A percentile compares a stretch with the other conserved stretches of the same genome.
Conservation (phyloP, 2,329 filamentous ascomycete species). For the Penicillium sp. region DNA sequence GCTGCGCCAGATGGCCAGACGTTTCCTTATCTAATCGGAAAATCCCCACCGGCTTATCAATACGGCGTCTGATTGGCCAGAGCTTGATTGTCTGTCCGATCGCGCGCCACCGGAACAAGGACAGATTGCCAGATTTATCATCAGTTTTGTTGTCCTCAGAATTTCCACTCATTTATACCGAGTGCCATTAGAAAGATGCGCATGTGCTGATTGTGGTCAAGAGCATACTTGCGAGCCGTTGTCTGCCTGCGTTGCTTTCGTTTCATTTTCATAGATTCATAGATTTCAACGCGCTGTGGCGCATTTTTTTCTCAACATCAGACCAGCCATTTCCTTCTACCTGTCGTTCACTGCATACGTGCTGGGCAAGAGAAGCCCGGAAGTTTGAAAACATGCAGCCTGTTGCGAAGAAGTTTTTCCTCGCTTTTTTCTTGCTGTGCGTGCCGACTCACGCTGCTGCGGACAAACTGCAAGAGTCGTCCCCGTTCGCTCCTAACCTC, state of each 20-base stretch:
- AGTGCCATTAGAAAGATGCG: background rate
- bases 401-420: constrained; percentile 55
- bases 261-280: background rate
- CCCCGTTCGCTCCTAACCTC: constrained; percentile 40
- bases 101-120: constrained; percentile 8
- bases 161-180: background rate
- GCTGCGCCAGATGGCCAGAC: background rate
- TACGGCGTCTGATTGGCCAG: background rate
- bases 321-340: background rate
- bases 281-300: background rate
- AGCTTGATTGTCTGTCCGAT: background rate
- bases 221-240: background rate
- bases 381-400: constrained; percentile 43
- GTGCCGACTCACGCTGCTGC: constrained; percentile 45
- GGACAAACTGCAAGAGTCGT: constrained; percentile 34
- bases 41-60: background rate
- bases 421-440: constrained; percentile 59
- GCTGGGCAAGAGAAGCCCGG: background rate
- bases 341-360: background rate
- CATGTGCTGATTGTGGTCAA: background rate
- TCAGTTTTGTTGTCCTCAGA: background rate
- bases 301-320: background rate
- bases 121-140: constrained; percentile 8
- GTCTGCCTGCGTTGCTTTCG: background rate
- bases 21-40: background rate